Conservation (phyloP, 306 rosid genomes). For the Abrus precatorius region DNA sequence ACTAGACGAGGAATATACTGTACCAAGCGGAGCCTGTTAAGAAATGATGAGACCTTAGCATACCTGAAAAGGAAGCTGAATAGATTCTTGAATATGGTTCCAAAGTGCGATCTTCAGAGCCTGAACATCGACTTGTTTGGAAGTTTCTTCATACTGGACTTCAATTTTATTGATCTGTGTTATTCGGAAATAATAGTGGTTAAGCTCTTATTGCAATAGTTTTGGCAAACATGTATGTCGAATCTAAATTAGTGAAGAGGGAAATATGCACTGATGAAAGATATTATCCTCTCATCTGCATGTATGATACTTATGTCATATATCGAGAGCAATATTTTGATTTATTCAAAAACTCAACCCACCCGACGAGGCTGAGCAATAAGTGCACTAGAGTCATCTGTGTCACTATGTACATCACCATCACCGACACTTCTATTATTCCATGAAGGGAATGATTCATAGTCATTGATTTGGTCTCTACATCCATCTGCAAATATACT, state of each 20-base stretch:
- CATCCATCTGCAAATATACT: conserved; percentile 58
- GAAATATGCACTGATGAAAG: background rate
- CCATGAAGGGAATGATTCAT: conserved; percentile 65
- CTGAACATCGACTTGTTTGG: conserved; percentile 93
- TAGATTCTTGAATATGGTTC: conserved; percentile 72
- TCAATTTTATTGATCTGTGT: conserved; percentile 85
- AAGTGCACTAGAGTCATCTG: conserved; percentile 72
- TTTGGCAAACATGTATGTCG: background rate
- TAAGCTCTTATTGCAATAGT: conserved; percentile 13
- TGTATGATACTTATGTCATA: conserved; percentile 7
- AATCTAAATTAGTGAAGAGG: conserved; percentile 27
- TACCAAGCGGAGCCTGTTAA: background rate
- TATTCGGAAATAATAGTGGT: conserved; percentile 49
- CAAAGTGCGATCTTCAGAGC: conserved; percentile 79
- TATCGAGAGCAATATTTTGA: conserved; percentile 17
- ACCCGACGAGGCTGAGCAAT: conserved; percentile 90
- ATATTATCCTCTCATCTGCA: background rate
- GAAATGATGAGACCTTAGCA: conserved; percentile 31
- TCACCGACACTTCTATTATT: conserved; percentile 63
- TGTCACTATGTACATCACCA: conserved; percentile 66
- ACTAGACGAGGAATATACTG: conserved; percentile 29
- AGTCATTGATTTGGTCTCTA: conserved; percentile 59
- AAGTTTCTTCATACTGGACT: conserved; percentile 90
- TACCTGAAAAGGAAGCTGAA: conserved; percentile 63
- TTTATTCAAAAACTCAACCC: conserved; percentile 24